phyloP scores from a whole-genome alignment of 2,329 filamentous ascomycete genomes.

The Elsinoe australis region DNA sequence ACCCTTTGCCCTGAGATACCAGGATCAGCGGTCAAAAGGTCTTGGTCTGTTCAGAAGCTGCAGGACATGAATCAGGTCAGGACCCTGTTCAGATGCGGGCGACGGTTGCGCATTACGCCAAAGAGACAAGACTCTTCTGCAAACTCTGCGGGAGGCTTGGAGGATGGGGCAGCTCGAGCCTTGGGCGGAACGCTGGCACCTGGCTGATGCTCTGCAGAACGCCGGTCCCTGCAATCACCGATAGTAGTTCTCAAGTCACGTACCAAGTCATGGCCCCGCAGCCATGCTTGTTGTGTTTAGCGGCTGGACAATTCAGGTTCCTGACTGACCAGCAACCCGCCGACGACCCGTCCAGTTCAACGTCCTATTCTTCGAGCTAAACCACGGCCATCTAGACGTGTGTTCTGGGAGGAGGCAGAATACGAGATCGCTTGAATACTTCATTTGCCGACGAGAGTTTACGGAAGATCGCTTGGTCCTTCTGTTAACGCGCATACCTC shows the following conservation, averaged over 20 bases:
- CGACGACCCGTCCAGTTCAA: not conserved
- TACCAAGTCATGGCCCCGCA: conserved; percentile 13
- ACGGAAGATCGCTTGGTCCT: too few species aligned
- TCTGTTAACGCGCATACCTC: not conserved
- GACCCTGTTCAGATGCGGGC: conserved; percentile 7
- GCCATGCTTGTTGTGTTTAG: conserved; percentile 14
- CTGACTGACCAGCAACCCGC: conserved; percentile 14
- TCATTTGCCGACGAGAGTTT: too few species aligned
- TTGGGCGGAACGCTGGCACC: conserved; percentile 1
- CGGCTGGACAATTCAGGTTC: conserved; percentile 14
- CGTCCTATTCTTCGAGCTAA: not conserved
- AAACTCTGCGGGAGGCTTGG: conserved; percentile 16
- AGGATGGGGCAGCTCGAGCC: conserved; percentile 10
- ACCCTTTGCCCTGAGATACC: not conserved
- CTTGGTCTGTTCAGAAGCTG: not conserved
- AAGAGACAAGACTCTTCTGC: conserved; percentile 12
- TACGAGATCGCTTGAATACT: too few species aligned
- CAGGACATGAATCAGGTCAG: conserved; percentile 11
- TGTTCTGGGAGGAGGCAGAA: too few species aligned
- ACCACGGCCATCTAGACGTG: not conserved
- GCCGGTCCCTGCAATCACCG: conserved; percentile 13
- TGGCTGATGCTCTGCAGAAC: too few species aligned
- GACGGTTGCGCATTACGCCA: conserved; percentile 3
- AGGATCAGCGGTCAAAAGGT: conserved; percentile 7
- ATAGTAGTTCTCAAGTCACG: conserved; percentile 8